Percentiles rank a stretch among this genome's conserved stretches.
Conservation (phyloP, 1,284 basidiomycete species). For the Termitomyces sp. region DNA sequence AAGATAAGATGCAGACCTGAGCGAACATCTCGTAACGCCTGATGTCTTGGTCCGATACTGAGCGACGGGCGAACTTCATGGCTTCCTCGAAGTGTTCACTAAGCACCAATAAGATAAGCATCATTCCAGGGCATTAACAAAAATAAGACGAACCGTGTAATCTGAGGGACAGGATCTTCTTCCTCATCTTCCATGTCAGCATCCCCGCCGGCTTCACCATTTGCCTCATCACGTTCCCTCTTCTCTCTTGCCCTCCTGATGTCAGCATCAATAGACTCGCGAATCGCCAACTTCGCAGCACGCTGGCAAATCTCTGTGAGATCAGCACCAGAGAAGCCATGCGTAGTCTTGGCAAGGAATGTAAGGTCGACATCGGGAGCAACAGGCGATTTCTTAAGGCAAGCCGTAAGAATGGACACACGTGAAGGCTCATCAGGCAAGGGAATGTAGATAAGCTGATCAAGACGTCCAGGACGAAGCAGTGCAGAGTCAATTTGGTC, state of each 20-base stretch:
- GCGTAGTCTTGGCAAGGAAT: slow-evolving; percentile 91
- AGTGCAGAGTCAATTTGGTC: slow-evolving; percentile 98
- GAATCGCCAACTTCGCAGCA: slow-evolving; percentile 94
- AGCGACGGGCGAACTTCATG: slow-evolving; percentile 90
- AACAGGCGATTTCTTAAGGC: slow-evolving; percentile 91
- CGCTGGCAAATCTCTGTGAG: slow-evolving; percentile 98
- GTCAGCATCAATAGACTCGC: slow-evolving; percentile 92
- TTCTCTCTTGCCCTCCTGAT: slow-evolving; percentile 79
- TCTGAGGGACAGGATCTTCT: slow-evolving; percentile 95
- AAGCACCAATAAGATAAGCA: slow-evolving; percentile 1
- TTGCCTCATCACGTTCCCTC: slow-evolving; percentile 75
- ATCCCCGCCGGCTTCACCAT: slow-evolving; percentile 55
- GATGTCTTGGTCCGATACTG: slow-evolving; percentile 93
- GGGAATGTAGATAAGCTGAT: slow-evolving; percentile 91
- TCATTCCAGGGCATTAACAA: slow-evolving; percentile 1
- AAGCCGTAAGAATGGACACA: slow-evolving; percentile 86
- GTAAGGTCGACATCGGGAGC: slow-evolving; percentile 79
- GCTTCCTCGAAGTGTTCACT: slow-evolving; percentile 97
- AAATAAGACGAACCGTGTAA: slow-evolving; percentile 61
- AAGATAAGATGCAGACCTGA: slow-evolving; percentile 44
- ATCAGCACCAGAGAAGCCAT: slow-evolving; percentile 99
- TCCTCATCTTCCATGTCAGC: slow-evolving; percentile 74
- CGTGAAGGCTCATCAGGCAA: slow-evolving; percentile 92
- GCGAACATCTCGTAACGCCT: slow-evolving; percentile 91
- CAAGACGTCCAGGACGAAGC: slow-evolving; percentile 96